Evolutionary conservation across 2,329 filamentous ascomycete genomes (phyloP), one percentile per base, ranked within the genome.

Genomic region (Claviceps digitariae): DNA sequence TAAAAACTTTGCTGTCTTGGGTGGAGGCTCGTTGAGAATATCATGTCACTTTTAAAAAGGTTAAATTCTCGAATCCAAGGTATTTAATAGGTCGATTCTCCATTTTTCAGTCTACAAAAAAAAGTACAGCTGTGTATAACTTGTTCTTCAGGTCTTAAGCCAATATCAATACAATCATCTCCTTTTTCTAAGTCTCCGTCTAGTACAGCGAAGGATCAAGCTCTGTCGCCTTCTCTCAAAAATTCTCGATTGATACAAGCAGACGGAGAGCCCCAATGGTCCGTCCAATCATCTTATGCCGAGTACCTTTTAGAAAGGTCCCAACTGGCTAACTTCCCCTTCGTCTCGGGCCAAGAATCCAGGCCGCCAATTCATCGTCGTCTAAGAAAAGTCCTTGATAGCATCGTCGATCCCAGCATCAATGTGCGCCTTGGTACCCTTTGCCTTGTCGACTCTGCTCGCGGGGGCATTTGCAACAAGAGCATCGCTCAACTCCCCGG

Each of bases 361-460:
- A n/a, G 36, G 5, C 36, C 15, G 9, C 36, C 2, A n/a, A 38
- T 38, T n/a, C 36, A 9, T n/a, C 5, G 43, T 45, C 43, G 21
- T 49, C 13, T 45, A 54, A 40, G 49, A 49, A 25, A 48, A 54
- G 6, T 15, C 21, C 9, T 17, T 15, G 43, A 54, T 54, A 34
- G 53, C 50, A n/a, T 40, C 23, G 7, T 44, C 40, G 29, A 51
- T 23, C 0, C 15, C 12, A 4, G 20, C 8, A 13, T 9, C 23
- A 49, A 54, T 54, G 0, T 38, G 36, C 1, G 27, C 21, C n/a
- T 17, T n/a, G 21, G 46, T 3, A n/a, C 0, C n/a, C 38, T 46
- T 15, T 17, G 53, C 49, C 29, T 40, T 4, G 1, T 4, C 13
- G 3, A 3, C 1, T 3, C 13, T 12, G 13, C 6, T 8, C 20